Percentiles rank a stretch among this genome's conserved stretches.
Conservation (phyloP, 257 asterid species). For the Paraleonurus japonicus region DNA sequence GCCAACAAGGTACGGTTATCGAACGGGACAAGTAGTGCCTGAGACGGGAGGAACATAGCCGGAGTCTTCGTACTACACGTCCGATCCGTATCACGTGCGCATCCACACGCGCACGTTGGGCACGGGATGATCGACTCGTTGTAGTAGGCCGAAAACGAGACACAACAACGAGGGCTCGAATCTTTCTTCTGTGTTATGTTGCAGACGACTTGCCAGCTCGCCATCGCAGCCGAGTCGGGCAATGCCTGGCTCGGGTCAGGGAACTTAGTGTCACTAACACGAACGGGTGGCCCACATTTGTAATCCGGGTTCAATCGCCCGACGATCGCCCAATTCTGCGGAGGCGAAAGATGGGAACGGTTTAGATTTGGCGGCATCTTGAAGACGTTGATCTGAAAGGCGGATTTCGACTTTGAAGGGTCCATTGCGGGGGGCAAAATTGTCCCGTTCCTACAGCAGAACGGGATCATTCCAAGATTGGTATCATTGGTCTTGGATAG, state of each 20-base stretch:
- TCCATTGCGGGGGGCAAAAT: conserved; percentile 91
- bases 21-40: conserved; percentile 74
- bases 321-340: conserved; percentile 71
- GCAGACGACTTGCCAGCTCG: conserved; percentile 96
- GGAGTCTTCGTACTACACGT: conserved; percentile 59
- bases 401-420: conserved; percentile 73
- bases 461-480: conserved; percentile 67
- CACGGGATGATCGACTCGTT: conserved; percentile 91
- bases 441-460: conserved; percentile 90
- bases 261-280: conserved; percentile 70
- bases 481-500: conserved; percentile 67
- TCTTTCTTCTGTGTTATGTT: conserved; percentile 69
- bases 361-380: conserved; percentile 91
- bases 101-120: conserved; percentile 87
- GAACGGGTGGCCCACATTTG: conserved; percentile 77
- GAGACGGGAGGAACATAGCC: conserved; percentile 79
- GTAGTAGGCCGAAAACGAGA: conserved; percentile 86
- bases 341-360: conserved; percentile 73
- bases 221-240: conserved; percentile 50
- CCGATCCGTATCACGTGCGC: conserved; percentile 37
- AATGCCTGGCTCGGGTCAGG: conserved; percentile 66
- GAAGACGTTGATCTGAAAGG: conserved; percentile 78
- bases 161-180: conserved; percentile 80
- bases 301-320: conserved; percentile 84
- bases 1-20: conserved; percentile 61